Percentiles rank a stretch among this genome's conserved stretches.
Conservation (phyloP, 306 rosid species). For the Delonix regia region DNA sequence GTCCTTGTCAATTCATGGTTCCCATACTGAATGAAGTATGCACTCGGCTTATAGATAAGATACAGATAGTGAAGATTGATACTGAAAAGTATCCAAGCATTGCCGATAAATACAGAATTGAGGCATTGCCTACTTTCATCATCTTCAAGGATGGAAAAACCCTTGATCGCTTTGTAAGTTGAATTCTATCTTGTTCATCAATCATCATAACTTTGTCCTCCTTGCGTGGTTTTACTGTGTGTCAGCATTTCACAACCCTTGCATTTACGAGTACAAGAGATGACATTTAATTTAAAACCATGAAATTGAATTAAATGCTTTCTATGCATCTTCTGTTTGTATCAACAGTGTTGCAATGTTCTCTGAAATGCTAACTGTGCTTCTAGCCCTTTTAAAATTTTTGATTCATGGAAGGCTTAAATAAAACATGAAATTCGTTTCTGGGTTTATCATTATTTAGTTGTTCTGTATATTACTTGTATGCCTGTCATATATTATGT, state of each 20-base stretch:
- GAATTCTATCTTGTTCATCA: background rate
- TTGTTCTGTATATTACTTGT: background rate
- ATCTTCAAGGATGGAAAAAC: conserved; percentile 89
- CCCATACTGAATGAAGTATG: conserved; percentile 86
- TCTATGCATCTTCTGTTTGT: conserved; percentile 14
- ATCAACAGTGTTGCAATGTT: background rate
- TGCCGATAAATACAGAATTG: conserved; percentile 72
- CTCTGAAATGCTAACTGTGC: background rate
- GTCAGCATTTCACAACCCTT: background rate
- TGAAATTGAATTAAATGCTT: conserved; percentile 26
- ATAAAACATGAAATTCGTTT: background rate
- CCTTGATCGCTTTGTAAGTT: conserved; percentile 82
- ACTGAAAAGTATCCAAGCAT: conserved; percentile 89
- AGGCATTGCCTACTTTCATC: conserved; percentile 94
- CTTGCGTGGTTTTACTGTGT: conserved; percentile 16
- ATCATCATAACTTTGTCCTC: background rate
- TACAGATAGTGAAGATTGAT: conserved; percentile 87
- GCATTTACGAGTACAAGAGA: conserved; percentile 8
- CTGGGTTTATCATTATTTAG: background rate
- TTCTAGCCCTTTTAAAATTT: conserved; percentile 16
- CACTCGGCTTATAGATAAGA: conserved; percentile 57
- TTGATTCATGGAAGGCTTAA: background rate
- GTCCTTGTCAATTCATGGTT: conserved; percentile 97
- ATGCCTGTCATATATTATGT: background rate
- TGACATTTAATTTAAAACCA: conserved; percentile 13